These are phyloP conservation scores for Suhomyces canberraensis DNA, from an alignment of 805 yeast genomes.

Conservation along the genomic window DNA sequence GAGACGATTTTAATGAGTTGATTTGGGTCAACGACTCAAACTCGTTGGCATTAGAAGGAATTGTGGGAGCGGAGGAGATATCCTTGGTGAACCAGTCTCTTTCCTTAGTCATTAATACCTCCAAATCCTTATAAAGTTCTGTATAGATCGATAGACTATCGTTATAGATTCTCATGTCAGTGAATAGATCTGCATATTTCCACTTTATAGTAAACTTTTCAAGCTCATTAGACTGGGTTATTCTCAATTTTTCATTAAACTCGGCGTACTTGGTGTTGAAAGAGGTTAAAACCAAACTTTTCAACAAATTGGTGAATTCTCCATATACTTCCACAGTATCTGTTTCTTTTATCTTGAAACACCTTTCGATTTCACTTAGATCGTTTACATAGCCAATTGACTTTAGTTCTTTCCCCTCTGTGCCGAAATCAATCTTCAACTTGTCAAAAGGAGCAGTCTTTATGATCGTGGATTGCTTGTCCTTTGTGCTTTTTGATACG, in stretches of 20 bases:
- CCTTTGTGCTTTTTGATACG: conserved; percentile 38
- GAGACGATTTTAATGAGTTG: conserved; percentile 1
- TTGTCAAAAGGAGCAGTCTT: conserved; percentile 53
- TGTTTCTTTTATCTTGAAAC: conserved; percentile 38
- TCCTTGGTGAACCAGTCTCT: background rate
- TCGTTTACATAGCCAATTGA: conserved; percentile 4
- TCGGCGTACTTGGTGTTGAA: conserved; percentile 34
- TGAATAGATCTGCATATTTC: conserved; percentile 49
- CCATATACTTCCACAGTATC: conserved; percentile 49
- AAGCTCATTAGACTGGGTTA: background rate
- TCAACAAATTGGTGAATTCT: conserved; percentile 42
- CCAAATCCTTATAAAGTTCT: conserved; percentile 33
- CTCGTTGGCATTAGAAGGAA: background rate
- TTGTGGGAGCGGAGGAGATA: background rate
- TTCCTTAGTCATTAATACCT: background rate
- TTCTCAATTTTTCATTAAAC: conserved; percentile 9
- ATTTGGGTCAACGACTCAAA: conserved; percentile 3
- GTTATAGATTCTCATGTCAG: conserved; percentile 54
- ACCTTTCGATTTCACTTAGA: conserved; percentile 24
- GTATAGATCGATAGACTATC: conserved; percentile 58
- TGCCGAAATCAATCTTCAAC: conserved; percentile 49
- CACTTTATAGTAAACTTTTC: conserved; percentile 42
- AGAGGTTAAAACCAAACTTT: conserved; percentile 49
- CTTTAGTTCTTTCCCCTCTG: conserved; percentile 34
- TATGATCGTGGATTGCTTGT: conserved; percentile 34